A percentile compares a stretch with the other conserved stretches of the same genome.
Evolutionary conservation across 108 stramenopile genomes (phyloP).

Genomic region (Skeletonema marinoi): DNA sequence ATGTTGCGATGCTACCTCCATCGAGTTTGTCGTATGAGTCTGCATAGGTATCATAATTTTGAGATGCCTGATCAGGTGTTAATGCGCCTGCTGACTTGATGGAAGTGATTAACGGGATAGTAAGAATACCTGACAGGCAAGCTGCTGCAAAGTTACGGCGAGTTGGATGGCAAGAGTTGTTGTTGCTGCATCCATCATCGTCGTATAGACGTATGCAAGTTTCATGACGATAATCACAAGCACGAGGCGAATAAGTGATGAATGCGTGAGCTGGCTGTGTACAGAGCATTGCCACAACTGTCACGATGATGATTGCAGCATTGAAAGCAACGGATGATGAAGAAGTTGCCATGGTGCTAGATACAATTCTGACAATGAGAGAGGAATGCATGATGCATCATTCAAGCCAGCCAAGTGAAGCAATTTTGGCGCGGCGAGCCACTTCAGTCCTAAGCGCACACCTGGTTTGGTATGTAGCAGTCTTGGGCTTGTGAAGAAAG

Average conservation of each 20-base stretch:
- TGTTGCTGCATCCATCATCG: not conserved
- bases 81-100: conserved; percentile 40
- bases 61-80: conserved; percentile 64
- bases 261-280: not conserved
- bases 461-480: too few species aligned
- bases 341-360: not conserved
- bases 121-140: not conserved
- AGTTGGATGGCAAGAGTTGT: not conserved
- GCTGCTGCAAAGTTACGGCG: not conserved
- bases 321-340: not conserved
- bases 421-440: too few species aligned
- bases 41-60: conserved; percentile 77
- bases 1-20: conserved; percentile 66
- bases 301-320: not conserved
- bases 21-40: conserved; percentile 78
- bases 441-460: too few species aligned
- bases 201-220: not conserved
- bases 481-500: too few species aligned
- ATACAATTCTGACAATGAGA: not conserved
- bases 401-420: too few species aligned
- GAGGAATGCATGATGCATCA: too few species aligned
- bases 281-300: not conserved
- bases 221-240: not conserved
- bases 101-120: not conserved
- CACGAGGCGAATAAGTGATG: not conserved